Base-by-base conservation (phyloP, 306 rosid species). In the Cicer cuneatum region DNA sequence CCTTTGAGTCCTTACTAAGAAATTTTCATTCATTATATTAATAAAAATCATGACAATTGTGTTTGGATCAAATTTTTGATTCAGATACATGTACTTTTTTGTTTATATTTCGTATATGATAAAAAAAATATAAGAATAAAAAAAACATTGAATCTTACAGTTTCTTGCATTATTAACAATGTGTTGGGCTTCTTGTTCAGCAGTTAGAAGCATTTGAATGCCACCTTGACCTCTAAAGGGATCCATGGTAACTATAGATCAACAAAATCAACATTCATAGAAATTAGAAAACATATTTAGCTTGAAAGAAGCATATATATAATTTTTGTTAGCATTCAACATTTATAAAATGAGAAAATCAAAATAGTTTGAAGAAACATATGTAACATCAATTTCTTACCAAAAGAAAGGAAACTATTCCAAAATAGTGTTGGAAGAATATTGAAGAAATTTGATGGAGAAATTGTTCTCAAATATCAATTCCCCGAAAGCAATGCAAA, bases 161-260 rank as follows among this genome's bases (percentile, higher is more conserved):
- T 78, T 93, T 85, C 95, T 90, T 72, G 98, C 98, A 18, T 18
- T 71, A 47, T 89, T 82, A 66, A 93, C 80, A 74, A 89, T 82
- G 10, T 83, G 87, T 74, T 93, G 98, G 41, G 95, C 98, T 73
- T 93, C 98, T 83, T 89, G 95, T 63, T 93, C 98, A 53, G 91
- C 95, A 10, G 88, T 85, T 63, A 93, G 80, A 47, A 90, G 83
- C 96, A 90, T 90, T 52, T 92, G 97, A 81, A 92, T 92, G 78
- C 96, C 89, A 24, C 97, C 96, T 82, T 89, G 93, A 71, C 97
- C 97, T 88, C 83, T 83, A 13, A 86, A 83, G 1, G 93, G 79
- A 61, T 92, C 93, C 97, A 92, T 92, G 41, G 56, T 54, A 66
- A 45, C 83, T 83, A 72, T 39, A 16, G 52, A 33, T 48, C 45